Conservation (phyloP, 2,329 filamentous ascomycete genomes). For the Phoma sp. region DNA sequence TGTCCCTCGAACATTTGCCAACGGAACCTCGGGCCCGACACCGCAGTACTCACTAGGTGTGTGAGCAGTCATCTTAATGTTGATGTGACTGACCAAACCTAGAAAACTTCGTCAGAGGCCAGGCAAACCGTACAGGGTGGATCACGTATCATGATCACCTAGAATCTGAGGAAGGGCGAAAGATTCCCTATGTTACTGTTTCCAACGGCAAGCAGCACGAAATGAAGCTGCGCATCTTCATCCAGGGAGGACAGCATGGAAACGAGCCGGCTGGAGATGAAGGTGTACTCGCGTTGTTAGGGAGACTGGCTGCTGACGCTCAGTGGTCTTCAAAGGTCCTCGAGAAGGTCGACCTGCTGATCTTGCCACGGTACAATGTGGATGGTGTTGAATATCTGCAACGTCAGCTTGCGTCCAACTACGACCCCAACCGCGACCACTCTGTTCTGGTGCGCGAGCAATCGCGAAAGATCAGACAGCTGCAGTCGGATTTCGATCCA, state of each 20-base stretch:
- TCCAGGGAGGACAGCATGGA: slow-evolving; percentile 41
- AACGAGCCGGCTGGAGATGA: slow-evolving; percentile 42
- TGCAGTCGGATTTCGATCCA: slow-evolving; percentile 31
- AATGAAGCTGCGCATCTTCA: slow-evolving; percentile 34
- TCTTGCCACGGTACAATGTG: slow-evolving; percentile 39
- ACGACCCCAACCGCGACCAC: slow-evolving; percentile 41
- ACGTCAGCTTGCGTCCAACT: slow-evolving; percentile 28
- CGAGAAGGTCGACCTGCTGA: slow-evolving; percentile 31
- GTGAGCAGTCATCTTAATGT: not conserved
- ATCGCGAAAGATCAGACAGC: slow-evolving; percentile 31
- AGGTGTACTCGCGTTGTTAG: slow-evolving; percentile 36
- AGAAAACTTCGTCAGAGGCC: slow-evolving; percentile 11
- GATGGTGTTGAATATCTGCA: slow-evolving; percentile 38
- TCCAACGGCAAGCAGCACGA: slow-evolving; percentile 19
- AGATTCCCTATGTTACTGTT: slow-evolving; percentile 31
- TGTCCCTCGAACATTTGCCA: not conserved
- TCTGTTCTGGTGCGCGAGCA: slow-evolving; percentile 35
- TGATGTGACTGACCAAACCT: not conserved
- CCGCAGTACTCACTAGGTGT: not conserved
- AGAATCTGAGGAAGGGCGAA: slow-evolving; percentile 32
- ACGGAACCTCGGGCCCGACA: not conserved
- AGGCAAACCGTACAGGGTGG: slow-evolving; percentile 27
- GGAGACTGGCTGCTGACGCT: slow-evolving; percentile 35
- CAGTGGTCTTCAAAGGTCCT: slow-evolving; percentile 32
- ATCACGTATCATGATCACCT: slow-evolving; percentile 26